phyloP scores from a whole-genome alignment of 2,329 filamentous ascomycete genomes.

The Xylariaceae sp. region DNA sequence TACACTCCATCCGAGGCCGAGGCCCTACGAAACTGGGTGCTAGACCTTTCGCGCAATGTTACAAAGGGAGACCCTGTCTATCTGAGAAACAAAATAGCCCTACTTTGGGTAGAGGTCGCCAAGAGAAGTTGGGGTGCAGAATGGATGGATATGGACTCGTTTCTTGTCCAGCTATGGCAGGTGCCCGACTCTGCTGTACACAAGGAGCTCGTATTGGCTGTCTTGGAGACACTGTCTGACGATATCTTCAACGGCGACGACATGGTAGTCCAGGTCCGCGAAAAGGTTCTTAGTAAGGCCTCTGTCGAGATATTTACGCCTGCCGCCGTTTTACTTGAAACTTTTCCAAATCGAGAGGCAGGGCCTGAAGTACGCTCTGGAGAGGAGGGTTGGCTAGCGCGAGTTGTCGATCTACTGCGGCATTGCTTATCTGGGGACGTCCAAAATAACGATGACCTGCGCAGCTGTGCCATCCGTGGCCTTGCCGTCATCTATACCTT shows the following conservation, averaged over 20 bases:
- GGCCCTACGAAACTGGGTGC: slow-evolving; percentile 75
- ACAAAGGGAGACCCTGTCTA: slow-evolving; percentile 77
- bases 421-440: slow-evolving; percentile 73
- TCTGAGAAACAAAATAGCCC: slow-evolving; percentile 89
- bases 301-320: slow-evolving; percentile 95
- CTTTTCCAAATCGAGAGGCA: slow-evolving; percentile 74
- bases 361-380: slow-evolving; percentile 75
- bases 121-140: slow-evolving; percentile 92
- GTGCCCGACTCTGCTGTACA: slow-evolving; percentile 64
- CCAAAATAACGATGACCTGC: slow-evolving; percentile 69
- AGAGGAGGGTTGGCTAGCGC: slow-evolving; percentile 84
- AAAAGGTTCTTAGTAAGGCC: slow-evolving; percentile 83
- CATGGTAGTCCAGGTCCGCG: slow-evolving; percentile 79
- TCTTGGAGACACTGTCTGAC: slow-evolving; percentile 91
- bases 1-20: slow-evolving; percentile 72
- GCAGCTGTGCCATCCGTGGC: slow-evolving; percentile 74
- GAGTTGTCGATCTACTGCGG: slow-evolving; percentile 75
- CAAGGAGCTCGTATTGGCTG: slow-evolving; percentile 85
- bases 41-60: slow-evolving; percentile 77
- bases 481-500: slow-evolving; percentile 79
- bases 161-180: slow-evolving; percentile 85
- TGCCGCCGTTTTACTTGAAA: slow-evolving; percentile 72
- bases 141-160: slow-evolving; percentile 93
- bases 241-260: slow-evolving; percentile 94
- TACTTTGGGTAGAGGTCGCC: slow-evolving; percentile 92